phyloP scores from a whole-genome alignment of 805 yeast species.

The Monosporozyma aerobia region DNA sequence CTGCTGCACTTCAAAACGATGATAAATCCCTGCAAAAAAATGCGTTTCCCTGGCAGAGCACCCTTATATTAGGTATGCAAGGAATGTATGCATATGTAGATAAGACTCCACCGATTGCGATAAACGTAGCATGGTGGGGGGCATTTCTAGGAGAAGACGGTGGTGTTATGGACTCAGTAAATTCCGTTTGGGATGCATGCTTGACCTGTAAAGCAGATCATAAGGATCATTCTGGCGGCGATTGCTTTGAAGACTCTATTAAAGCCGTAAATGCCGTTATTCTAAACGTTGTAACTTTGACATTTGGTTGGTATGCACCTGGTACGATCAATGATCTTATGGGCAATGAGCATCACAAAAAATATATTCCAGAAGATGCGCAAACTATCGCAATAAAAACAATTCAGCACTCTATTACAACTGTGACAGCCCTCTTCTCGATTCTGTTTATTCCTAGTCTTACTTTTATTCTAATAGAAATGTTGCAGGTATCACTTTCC shows the following conservation, averaged over 20 bases:
- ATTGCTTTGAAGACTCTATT: background rate
- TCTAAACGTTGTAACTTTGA: slow-evolving; percentile 24
- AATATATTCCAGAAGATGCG: background rate
- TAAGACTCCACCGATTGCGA: background rate
- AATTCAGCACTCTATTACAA: too few species aligned
- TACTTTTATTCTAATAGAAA: too few species aligned
- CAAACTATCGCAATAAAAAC: too few species aligned
- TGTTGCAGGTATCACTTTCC: too few species aligned
- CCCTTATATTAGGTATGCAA: background rate
- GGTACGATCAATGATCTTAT: background rate
- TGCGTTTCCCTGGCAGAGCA: slow-evolving; percentile 1
- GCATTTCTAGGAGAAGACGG: slow-evolving; percentile 2
- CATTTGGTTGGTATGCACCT: background rate
- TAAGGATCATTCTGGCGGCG: background rate
- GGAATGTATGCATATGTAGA: background rate
- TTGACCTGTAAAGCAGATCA: background rate
- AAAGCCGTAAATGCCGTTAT: background rate
- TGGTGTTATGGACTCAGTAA: background rate
- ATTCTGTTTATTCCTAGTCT: too few species aligned
- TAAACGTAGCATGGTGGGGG: slow-evolving; percentile 3
- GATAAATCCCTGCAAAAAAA: too few species aligned
- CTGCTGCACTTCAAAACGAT: too few species aligned
- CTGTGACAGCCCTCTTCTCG: too few species aligned
- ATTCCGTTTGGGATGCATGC: background rate
- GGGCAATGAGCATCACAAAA: background rate